Conservation (phyloP, 169 alveolate species). For the Cyclospora cayetanensis region DNA sequence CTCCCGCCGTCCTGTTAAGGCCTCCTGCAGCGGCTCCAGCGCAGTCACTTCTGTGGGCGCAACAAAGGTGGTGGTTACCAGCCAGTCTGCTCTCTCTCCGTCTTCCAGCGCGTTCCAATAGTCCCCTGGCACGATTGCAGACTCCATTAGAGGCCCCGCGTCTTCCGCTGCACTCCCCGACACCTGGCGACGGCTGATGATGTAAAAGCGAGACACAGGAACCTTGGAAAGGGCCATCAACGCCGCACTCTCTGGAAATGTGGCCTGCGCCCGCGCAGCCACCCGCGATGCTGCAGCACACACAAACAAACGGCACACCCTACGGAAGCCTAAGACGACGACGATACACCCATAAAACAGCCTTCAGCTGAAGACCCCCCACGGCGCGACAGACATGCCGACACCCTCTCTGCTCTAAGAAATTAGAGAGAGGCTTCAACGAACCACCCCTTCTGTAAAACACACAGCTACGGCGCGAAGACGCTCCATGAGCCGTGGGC, state of each 20-base stretch:
- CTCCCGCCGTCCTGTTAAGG: not conserved
- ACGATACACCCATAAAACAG: no score
- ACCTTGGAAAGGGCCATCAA: not conserved
- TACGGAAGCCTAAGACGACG: no score
- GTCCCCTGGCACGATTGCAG: not conserved
- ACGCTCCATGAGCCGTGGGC: no score
- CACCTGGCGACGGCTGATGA: not conserved
- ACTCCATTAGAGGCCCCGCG: not conserved
- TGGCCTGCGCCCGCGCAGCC: not conserved
- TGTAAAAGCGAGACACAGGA: not conserved
- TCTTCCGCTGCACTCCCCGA: no score
- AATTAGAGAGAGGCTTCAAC: no score
- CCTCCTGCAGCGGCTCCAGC: not conserved
- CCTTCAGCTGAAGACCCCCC: no score
- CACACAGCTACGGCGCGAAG: no score
- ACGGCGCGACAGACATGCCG: no score
- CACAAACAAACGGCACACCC: not conserved
- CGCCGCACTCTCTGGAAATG: conserved; percentile 4
- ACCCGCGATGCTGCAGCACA: not conserved
- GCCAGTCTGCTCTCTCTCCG: not conserved
- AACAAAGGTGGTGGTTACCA: not conserved
- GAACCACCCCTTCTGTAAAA: no score
- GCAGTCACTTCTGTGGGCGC: conserved; percentile 2
- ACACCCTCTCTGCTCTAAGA: no score
- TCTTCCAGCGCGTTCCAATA: not conserved